phyloP scores from a whole-genome alignment of 202 grass and related monocot genomes.

The Zizania palustris region DNA sequence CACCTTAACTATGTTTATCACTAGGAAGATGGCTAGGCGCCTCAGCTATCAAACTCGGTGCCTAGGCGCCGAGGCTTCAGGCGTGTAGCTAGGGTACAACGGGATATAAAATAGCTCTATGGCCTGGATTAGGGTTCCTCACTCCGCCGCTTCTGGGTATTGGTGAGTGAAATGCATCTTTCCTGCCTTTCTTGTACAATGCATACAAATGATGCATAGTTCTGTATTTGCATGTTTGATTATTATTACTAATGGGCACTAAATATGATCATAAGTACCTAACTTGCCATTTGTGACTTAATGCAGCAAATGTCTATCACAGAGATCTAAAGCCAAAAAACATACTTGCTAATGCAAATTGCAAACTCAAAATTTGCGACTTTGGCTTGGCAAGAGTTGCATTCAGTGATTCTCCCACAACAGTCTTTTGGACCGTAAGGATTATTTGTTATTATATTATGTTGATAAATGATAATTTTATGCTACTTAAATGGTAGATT shows the following conservation, averaged over 20 bases:
- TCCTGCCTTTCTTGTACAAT: neutral
- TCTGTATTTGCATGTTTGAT: constrained; percentile 7
- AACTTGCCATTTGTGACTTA: constrained; percentile 16
- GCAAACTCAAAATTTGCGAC: constrained; percentile 71
- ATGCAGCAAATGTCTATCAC: constrained; percentile 69
- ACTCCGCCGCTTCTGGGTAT: neutral
- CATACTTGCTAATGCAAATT: constrained; percentile 68
- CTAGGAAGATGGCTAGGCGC: no score
- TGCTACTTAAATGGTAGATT: neutral
- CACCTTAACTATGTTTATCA: no score
- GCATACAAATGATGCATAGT: neutral
- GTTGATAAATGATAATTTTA: constrained; percentile 26
- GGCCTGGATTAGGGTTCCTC: no score
- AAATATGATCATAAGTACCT: constrained; percentile 21
- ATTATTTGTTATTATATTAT: constrained; percentile 25
- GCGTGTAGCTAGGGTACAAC: no score
- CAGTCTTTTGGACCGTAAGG: constrained; percentile 71
- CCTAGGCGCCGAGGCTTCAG: no score
- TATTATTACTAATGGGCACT: neutral
- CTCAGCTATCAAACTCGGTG: no score
- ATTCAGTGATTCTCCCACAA: constrained; percentile 61
- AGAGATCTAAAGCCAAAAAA: constrained; percentile 73
- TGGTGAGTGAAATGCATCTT: neutral
- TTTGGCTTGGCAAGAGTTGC: constrained; percentile 69
- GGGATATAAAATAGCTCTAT: no score